A percentile compares a stretch with the other conserved stretches of the same genome.
Evolutionary conservation across 1,284 basidiomycete species (phyloP).

Genomic region (Kwoniella shivajii): DNA sequence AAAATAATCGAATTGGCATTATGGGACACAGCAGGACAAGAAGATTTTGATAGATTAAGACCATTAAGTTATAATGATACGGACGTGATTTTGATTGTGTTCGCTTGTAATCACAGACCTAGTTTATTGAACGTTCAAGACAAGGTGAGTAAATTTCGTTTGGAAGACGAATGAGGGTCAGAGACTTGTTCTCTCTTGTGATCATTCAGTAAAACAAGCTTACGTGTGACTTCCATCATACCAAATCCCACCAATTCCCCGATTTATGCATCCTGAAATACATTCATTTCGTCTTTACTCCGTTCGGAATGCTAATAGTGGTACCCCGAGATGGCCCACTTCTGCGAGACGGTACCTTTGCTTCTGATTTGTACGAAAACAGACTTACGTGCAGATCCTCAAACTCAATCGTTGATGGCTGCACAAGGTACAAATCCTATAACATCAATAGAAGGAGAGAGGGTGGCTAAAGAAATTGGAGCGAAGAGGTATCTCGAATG

Average conservation of each 20-base stretch:
- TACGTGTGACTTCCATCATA: no score
- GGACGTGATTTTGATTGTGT: conserved; percentile 95
- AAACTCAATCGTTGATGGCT: conserved; percentile 85
- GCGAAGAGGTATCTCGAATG: conserved; percentile 91
- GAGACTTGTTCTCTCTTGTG: no score
- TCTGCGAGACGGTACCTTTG: conserved; percentile 90
- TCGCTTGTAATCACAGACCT: conserved; percentile 95
- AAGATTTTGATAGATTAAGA: conserved; percentile 93
- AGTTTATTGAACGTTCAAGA: conserved; percentile 93
- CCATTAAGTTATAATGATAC: conserved; percentile 95
- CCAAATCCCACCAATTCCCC: no score
- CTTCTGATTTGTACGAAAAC: conserved; percentile 93
- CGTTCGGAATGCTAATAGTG: conserved; percentile 73
- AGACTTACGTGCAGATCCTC: conserved; percentile 83
- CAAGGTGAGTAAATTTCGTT: conserved; percentile 57
- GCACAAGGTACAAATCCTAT: conserved; percentile 89
- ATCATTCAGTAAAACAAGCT: no score
- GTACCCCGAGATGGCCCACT: conserved; percentile 97
- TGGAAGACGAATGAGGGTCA: neutral
- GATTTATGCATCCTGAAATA: neutral
- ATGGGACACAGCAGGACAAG: conserved; percentile 98
- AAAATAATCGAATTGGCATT: conserved; percentile 91
- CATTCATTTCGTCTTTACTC: neutral
- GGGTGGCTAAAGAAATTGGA: conserved; percentile 85
- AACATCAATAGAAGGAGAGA: conserved; percentile 73